These are phyloP conservation scores for Cytospora paraplurivora DNA, from an alignment of 2,329 filamentous ascomycete genomes.

Conservation along the genomic window DNA sequence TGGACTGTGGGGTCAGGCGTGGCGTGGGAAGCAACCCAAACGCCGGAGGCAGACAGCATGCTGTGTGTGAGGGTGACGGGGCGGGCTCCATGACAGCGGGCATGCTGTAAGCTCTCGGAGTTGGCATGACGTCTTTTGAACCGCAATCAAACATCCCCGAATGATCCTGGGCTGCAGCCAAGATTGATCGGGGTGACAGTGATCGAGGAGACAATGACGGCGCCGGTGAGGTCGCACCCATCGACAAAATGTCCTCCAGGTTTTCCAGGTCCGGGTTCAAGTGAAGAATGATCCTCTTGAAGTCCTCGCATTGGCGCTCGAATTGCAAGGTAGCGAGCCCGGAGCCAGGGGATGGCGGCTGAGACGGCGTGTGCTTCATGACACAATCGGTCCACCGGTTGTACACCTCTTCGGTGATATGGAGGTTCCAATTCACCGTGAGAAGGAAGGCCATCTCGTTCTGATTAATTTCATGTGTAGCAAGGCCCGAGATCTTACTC, in stretches of 20 bases:
- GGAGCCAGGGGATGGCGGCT: slow-evolving; percentile 55
- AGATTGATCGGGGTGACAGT: slow-evolving; percentile 46
- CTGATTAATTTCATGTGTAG: slow-evolving; percentile 90
- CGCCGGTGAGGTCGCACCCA: slow-evolving; percentile 19
- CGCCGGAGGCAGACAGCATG: slow-evolving; percentile 53
- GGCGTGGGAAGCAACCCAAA: slow-evolving; percentile 61
- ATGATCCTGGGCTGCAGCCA: slow-evolving; percentile 46
- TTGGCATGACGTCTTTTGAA: slow-evolving; percentile 44
- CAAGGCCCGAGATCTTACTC: slow-evolving; percentile 98
- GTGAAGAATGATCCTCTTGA: slow-evolving; percentile 60
- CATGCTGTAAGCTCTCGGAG: slow-evolving; percentile 44
- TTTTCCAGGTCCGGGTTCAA: slow-evolving; percentile 62
- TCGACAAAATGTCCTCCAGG: slow-evolving; percentile 51
- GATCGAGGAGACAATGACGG: slow-evolving; percentile 27
- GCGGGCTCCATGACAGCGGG: slow-evolving; percentile 55
- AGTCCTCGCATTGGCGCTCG: slow-evolving; percentile 54
- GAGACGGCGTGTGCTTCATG: slow-evolving; percentile 74
- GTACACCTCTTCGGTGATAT: slow-evolving; percentile 87
- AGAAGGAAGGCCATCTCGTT: slow-evolving; percentile 92
- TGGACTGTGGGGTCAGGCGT: slow-evolving; percentile 58
- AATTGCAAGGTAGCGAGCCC: slow-evolving; percentile 43
- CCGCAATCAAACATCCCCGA: slow-evolving; percentile 40
- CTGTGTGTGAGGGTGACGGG: slow-evolving; percentile 45
- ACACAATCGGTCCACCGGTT: slow-evolving; percentile 94
- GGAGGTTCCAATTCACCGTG: slow-evolving; percentile 91